Evolutionary conservation across 2,329 filamentous ascomycete species (phyloP).

Genomic region (Emydomyces testavorans): DNA sequence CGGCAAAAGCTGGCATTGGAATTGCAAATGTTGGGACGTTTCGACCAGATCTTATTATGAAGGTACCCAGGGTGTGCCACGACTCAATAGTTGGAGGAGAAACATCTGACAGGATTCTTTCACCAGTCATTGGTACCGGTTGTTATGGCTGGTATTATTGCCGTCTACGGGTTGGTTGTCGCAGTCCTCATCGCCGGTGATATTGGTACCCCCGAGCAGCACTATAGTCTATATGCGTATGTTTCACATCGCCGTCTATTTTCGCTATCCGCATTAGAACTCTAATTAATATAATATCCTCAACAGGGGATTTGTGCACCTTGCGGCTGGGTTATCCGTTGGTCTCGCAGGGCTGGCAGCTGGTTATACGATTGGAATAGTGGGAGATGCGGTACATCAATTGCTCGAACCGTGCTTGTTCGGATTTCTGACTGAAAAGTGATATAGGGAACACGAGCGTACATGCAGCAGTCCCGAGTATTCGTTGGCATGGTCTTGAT

Average conservation of each 20-base stretch:
- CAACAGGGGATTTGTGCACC: conserved; percentile 75
- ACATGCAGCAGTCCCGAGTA: conserved; percentile 90
- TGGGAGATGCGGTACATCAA: conserved; percentile 66
- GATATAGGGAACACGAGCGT: conserved; percentile 64
- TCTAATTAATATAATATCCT: conserved; percentile 17
- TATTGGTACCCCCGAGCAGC: conserved; percentile 54
- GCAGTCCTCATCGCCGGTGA: conserved; percentile 91
- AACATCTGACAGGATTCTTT: conserved; percentile 17
- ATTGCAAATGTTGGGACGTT: conserved; percentile 57
- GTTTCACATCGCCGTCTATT: conserved; percentile 22
- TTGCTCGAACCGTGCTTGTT: background rate
- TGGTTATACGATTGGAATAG: conserved; percentile 90
- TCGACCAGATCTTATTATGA: conserved; percentile 57
- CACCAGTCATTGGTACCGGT: conserved; percentile 40
- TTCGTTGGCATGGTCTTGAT: conserved; percentile 99
- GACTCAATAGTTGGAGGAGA: background rate
- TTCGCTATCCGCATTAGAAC: background rate
- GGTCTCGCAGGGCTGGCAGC: conserved; percentile 86
- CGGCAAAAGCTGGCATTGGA: conserved; percentile 56
- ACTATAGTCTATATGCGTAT: conserved; percentile 76
- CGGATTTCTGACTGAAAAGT: conserved; percentile 18
- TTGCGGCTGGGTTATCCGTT: conserved; percentile 80
- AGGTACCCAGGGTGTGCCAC: conserved; percentile 39
- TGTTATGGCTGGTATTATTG: conserved; percentile 98
- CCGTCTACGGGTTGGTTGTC: conserved; percentile 94